Conservation (phyloP, 2,329 filamentous ascomycete genomes). For the Leptoxyphium fumago region DNA sequence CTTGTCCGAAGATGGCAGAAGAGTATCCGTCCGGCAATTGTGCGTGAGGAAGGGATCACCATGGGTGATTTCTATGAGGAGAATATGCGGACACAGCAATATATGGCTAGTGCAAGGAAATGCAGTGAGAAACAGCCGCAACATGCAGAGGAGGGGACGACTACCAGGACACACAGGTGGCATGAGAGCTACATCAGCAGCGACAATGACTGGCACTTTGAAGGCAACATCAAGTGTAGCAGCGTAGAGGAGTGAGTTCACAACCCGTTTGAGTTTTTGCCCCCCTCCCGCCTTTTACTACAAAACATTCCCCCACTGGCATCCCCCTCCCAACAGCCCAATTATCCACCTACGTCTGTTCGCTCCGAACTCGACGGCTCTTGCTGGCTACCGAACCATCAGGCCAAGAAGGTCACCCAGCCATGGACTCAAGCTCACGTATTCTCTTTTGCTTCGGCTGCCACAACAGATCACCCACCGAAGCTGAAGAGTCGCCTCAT, state of each 20-base stretch:
- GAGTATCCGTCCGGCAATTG: conserved; percentile 13
- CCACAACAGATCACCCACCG: conserved; percentile 1
- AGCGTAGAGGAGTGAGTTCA: conserved; percentile 15
- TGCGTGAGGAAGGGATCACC: conserved; percentile 11
- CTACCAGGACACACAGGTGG: conserved; percentile 8
- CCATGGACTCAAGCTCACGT: not conserved
- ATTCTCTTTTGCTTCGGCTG: too few relatives aligned
- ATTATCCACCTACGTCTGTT: too few relatives aligned
- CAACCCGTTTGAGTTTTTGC: not conserved
- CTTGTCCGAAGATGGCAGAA: conserved; percentile 17
- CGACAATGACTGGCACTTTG: conserved; percentile 23
- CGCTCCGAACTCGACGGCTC: too few relatives aligned
- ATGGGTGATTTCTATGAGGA: conserved; percentile 19
- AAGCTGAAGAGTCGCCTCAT: conserved; percentile 2
- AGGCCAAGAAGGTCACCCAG: too few relatives aligned
- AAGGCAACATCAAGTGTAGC: conserved; percentile 18
- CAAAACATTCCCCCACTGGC: not conserved
- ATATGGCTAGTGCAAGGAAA: conserved; percentile 7
- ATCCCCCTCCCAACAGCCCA: not conserved
- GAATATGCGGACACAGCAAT: conserved; percentile 2
- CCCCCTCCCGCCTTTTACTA: not conserved
- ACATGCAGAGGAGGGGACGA: not conserved
- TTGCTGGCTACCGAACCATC: too few relatives aligned
- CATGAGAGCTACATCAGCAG: conserved; percentile 17
- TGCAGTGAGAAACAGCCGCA: not conserved